Conservation (phyloP, 2,329 filamentous ascomycete species). For the Fusarium gaditjirri region DNA sequence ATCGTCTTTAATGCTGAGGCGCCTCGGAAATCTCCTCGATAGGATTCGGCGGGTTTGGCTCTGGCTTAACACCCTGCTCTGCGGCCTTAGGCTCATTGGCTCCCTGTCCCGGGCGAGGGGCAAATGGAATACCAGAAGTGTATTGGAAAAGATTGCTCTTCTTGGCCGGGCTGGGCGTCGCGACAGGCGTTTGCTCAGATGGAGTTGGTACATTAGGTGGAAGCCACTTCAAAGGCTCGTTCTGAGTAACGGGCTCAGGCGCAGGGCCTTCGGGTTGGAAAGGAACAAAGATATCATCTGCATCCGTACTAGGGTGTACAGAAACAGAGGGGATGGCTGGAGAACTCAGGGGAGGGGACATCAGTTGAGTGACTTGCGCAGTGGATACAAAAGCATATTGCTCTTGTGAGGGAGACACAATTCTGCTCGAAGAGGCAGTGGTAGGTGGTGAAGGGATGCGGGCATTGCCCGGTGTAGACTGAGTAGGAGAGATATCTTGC, state of each 20-base stretch:
- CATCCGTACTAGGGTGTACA: constrained; percentile 41
- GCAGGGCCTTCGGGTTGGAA: constrained; percentile 66
- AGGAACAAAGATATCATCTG: constrained; percentile 59
- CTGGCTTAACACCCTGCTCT: background rate
- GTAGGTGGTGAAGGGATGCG: constrained; percentile 35
- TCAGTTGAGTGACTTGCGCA: constrained; percentile 38
- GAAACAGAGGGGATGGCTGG: constrained; percentile 44
- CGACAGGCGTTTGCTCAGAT: constrained; percentile 47
- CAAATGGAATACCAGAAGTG: constrained; percentile 61
- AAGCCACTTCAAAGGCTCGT: constrained; percentile 61
- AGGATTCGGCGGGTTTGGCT: background rate
- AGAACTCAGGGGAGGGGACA: constrained; percentile 46
- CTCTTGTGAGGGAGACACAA: constrained; percentile 42
- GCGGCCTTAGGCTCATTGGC: background rate
- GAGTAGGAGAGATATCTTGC: constrained; percentile 25
- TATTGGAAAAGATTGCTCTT: constrained; percentile 51
- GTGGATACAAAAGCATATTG: constrained; percentile 32
- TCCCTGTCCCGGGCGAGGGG: constrained; percentile 43
- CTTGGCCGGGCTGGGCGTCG: constrained; percentile 52
- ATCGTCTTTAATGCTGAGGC: constrained; percentile 1
- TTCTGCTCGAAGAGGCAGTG: constrained; percentile 40
- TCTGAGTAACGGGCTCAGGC: constrained; percentile 51
- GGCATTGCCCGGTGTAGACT: constrained; percentile 10
- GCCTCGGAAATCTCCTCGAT: constrained; percentile 10
- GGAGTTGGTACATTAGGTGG: constrained; percentile 58